Percentiles rank a stretch among this genome's conserved stretches.
Conservation (phyloP, 2,329 filamentous ascomycete genomes). For the Alternaria infectoria region DNA sequence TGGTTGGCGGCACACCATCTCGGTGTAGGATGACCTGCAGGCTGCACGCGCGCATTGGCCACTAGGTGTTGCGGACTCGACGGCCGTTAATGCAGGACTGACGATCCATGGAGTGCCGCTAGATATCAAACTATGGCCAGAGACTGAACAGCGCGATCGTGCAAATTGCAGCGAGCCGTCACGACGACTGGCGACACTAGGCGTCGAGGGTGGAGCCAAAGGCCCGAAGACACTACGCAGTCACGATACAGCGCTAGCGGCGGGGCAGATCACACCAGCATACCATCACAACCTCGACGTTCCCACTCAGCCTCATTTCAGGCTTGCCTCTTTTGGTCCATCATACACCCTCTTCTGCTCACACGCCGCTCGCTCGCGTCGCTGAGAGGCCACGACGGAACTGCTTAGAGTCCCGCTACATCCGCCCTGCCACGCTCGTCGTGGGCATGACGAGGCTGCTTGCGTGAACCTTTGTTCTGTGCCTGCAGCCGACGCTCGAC, state of each 20-base stretch:
- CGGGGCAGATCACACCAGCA: slow-evolving; percentile 28
- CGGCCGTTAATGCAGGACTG: slow-evolving; percentile 41
- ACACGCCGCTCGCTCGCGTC: slow-evolving; percentile 32
- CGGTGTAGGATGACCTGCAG: slow-evolving; percentile 37
- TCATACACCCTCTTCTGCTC: slow-evolving; percentile 23
- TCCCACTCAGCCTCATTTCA: slow-evolving; percentile 34
- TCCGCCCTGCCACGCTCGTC: slow-evolving; percentile 20
- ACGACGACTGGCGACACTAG: slow-evolving; percentile 2
- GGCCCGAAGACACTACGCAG: slow-evolving; percentile 13
- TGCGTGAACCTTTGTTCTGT: slow-evolving; percentile 38
- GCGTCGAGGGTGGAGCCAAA: slow-evolving; percentile 6
- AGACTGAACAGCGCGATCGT: slow-evolving; percentile 22
- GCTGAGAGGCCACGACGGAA: slow-evolving; percentile 29
- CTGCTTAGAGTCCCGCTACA: slow-evolving; percentile 18
- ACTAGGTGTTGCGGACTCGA: slow-evolving; percentile 33
- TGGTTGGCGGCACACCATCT: slow-evolving; percentile 27
- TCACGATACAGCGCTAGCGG: slow-evolving; percentile 18
- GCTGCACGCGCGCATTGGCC: slow-evolving; percentile 33
- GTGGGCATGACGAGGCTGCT: slow-evolving; percentile 21
- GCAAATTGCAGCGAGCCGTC: slow-evolving; percentile 17
- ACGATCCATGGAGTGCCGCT: slow-evolving; percentile 34
- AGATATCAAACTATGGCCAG: slow-evolving; percentile 16
- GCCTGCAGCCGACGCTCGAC: slow-evolving; percentile 14
- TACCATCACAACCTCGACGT: slow-evolving; percentile 18
- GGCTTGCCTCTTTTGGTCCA: slow-evolving; percentile 22